A percentile compares a stretch with the other conserved stretches of the same genome.
These are phyloP conservation scores for Sphaerulina musiva DNA, from an alignment of 2,329 filamentous ascomycete species.

Conservation along the genomic window DNA sequence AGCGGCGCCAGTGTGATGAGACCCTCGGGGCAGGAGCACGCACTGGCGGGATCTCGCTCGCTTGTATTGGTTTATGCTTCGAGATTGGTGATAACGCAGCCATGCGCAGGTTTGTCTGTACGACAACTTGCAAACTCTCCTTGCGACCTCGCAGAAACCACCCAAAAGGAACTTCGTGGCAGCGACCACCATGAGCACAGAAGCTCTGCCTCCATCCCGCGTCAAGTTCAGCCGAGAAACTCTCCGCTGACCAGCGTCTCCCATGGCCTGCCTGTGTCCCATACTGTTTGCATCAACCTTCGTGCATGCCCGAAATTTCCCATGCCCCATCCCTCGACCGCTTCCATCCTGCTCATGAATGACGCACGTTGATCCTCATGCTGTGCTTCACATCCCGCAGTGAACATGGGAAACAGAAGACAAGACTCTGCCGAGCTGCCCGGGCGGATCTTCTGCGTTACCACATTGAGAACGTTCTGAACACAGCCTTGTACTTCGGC, in stretches of 20 bases:
- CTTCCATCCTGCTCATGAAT: constrained; percentile 59
- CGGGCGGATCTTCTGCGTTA: constrained; percentile 53
- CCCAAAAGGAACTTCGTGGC: no score
- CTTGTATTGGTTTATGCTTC: no score
- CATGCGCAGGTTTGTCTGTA: no score
- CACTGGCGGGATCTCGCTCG: no score
- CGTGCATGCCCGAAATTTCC: constrained; percentile 61
- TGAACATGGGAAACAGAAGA: constrained; percentile 74
- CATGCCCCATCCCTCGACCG: constrained; percentile 67
- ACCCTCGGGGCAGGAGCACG: no score
- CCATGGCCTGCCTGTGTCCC: constrained; percentile 63
- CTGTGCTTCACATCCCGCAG: constrained; percentile 67
- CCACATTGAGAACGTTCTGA: constrained; percentile 54
- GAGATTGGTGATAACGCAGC: no score
- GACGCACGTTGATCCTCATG: constrained; percentile 51
- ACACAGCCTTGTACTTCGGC: constrained; percentile 58
- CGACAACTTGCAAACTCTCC: no score
- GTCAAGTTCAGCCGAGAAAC: constrained; percentile 53
- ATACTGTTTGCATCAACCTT: constrained; percentile 60
- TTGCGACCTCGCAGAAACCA: no score
- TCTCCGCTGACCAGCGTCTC: constrained; percentile 60
- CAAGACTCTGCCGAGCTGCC: constrained; percentile 69
- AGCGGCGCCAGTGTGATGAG: no score
- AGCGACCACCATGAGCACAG: no score
- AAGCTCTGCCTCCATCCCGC: no score